Base-by-base conservation (phyloP, 352 stramenopile species). In the Thalassiosira allenii region DNA sequence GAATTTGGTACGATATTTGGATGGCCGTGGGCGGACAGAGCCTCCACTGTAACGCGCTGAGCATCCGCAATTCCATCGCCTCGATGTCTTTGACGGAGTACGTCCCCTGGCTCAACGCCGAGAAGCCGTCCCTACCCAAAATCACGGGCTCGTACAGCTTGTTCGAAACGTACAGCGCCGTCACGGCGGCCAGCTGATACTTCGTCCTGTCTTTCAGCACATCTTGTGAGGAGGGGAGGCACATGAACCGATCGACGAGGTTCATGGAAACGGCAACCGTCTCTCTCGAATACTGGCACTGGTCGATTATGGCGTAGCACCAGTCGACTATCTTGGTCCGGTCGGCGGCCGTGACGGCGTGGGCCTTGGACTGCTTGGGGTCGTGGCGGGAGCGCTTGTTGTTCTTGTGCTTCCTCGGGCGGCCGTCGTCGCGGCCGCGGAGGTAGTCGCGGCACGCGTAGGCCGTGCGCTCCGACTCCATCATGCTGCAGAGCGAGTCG, bases 211-310 rank as follows among this genome's bases (percentile, higher is more conserved):
- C 25, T 30, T 49, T 37, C n/a, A 41, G 25, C n/a, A 29, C 23
- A n/a, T n/a, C 61, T 66, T 27, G 14, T 11, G 58, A 53, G 8
- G 53, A 40, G 4, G 25, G 5, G 30, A 17, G 4, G 27, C 23
- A 56, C 22, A 89, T 65, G 56, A 88, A 88, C 17, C 84, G 77
- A 78, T 91, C 84, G 5, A 91, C 37, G 40, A 78, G 84, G 12
- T 68, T 76, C 81, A 91, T 85, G 6, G 69, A 61, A 43, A 89
- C 68, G 3, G 58, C 59, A 23, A 84, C 74, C 27, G 82, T 91
- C 57, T 86, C 73, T 14, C 78, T 29, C 14, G 70, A 63, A 65
- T 84, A 87, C 9, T 89, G 75, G 72, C 71, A 88, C 30, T 75
- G 82, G 30, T 89, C 66, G 44, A 83, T 58, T 25, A 89, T 67